A percentile compares a stretch with the other conserved stretches of the same genome.
phyloP scores from a whole-genome alignment of 352 stramenopile genomes.

The Phytophthora kernoviae region DNA sequence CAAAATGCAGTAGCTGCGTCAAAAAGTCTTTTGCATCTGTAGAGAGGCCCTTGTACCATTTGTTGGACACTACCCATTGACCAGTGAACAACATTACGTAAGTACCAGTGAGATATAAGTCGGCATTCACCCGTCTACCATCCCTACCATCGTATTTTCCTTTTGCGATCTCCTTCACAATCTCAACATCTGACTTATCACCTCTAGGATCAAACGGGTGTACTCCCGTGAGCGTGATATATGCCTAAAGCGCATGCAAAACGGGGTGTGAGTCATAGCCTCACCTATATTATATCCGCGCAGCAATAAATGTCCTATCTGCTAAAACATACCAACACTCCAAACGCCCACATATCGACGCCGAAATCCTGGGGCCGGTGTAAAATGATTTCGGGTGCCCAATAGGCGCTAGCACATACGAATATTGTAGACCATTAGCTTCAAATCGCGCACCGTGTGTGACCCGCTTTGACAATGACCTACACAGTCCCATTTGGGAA shows the following conservation, averaged over 20 bases:
- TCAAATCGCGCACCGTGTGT: not conserved
- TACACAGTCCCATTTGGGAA: constrained; percentile 74
- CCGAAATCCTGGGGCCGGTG: constrained; percentile 67
- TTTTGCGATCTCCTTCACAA: constrained; percentile 59
- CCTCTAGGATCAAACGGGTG: constrained; percentile 80
- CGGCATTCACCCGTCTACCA: no score
- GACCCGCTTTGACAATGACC: constrained; percentile 7
- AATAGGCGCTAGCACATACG: constrained; percentile 57
- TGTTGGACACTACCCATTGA: constrained; percentile 51
- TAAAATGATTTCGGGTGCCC: constrained; percentile 83
- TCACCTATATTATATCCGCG: not conserved
- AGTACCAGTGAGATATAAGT: no score
- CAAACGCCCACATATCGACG: constrained; percentile 85
- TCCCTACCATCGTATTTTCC: constrained; percentile 64
- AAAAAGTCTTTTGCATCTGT: constrained; percentile 71
- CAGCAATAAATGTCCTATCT: no score
- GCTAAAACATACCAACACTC: constrained; percentile 51
- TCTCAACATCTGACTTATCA: constrained; percentile 72
- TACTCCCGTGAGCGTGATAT: constrained; percentile 78
- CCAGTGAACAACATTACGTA: not conserved
- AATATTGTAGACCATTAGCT: not conserved
- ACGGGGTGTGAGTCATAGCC: not conserved
- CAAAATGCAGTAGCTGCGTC: constrained; percentile 47
- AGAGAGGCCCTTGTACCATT: constrained; percentile 69
- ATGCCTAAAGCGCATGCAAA: constrained; percentile 62